Evolutionary conservation across 257 asterid species (phyloP), one percentile per base, ranked within the genome.

Genomic region (Cynanchum wilfordii): DNA sequence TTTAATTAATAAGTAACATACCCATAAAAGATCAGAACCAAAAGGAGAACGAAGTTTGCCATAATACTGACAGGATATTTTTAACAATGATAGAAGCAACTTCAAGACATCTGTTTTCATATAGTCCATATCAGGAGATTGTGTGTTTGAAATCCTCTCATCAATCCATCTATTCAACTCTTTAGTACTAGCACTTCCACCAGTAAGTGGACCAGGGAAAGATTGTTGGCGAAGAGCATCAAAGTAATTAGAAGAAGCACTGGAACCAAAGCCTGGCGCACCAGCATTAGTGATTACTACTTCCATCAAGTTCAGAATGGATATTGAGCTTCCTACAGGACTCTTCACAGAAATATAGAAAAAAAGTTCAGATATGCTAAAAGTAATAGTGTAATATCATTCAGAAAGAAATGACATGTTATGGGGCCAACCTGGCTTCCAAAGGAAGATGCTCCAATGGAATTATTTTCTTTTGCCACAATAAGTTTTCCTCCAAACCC

Each of bases 401-500:
- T 65, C 54, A 44, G 25, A 25, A 25, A 76, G 30, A 42, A 79
- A 66, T 47, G 55, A 72, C 45, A 69, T n/a, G 72, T 58, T 24
- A 38, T 51, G 79, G n/a, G 56, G 76, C 90, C 30, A 78, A 95
- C 99, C 99, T 95, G 98, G 73, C 82, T 84, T 52, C 88, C 96
- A 73, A 77, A 86, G 62, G 83, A 84, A 68, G 86, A 66, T 79
- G 70, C 82, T 73, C 80, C 90, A 69, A 77, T 19, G 71, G 88
- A 80, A 79, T 72, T 71, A 69, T 73, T 75, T 77, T 87, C 80
- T 84, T 90, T 92, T 86, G 87, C 79, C 82, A 95, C 87, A 67
- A 95, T 86, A 70, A 95, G 91, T 79, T 95, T 95, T 77, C 99
- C 98, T 66, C 99, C 99, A 78, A 95, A 95, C 56, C 98, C 99